Evolutionary conservation across 768 basidiomycete genomes (phyloP).

Genomic region (Chalciporus sphaerocephalus): DNA sequence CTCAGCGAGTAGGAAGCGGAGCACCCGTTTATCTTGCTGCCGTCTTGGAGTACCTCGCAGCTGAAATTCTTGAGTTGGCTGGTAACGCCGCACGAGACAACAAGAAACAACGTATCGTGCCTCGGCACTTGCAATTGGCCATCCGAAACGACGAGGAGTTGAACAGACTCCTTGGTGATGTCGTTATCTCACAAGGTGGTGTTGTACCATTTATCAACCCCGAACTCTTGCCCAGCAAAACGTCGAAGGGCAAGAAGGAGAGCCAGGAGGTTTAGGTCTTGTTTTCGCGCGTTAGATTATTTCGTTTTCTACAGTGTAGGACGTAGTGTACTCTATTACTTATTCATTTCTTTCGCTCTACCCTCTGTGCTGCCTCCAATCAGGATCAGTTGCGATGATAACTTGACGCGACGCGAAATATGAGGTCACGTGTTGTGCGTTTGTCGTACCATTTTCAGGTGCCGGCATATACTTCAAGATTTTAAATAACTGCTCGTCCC

Average conservation of each 20-base stretch:
- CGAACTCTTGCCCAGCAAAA: conserved; percentile 51
- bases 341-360: conserved; percentile 18
- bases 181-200: conserved; percentile 64
- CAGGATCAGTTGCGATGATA: background rate
- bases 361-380: background rate
- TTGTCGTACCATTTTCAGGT: conserved; percentile 3
- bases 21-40: conserved; percentile 59
- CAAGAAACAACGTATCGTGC: conserved; percentile 61
- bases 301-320: conserved; percentile 22
- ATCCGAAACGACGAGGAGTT: conserved; percentile 61
- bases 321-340: conserved; percentile 31
- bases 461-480: background rate
- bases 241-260: conserved; percentile 50
- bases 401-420: background rate
- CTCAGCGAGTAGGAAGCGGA: conserved; percentile 52
- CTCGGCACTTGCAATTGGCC: conserved; percentile 61
- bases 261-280: conserved; percentile 40
- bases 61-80: conserved; percentile 61
- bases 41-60: conserved; percentile 58
- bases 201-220: conserved; percentile 50
- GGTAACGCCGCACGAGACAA: conserved; percentile 53
- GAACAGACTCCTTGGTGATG: conserved; percentile 40
- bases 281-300: conserved; percentile 10
- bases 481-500: no score
- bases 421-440: background rate